Conservation (phyloP, 306 rosid genomes). For the Abrus pulchellus region DNA sequence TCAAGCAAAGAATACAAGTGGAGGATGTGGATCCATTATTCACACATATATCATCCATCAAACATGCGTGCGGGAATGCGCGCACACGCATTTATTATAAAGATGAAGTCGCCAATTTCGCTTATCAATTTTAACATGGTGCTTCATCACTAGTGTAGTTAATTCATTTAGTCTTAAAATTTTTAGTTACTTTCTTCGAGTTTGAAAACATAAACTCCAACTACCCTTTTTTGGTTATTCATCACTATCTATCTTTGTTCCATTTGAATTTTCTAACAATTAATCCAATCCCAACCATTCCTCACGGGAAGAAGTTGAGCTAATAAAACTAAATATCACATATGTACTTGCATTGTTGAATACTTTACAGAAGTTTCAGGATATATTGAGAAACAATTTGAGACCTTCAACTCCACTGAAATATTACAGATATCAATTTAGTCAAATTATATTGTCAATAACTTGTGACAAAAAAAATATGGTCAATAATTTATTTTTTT, state of each 20-base stretch:
- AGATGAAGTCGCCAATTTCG: slow-evolving; percentile 8
- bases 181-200: background rate
- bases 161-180: background rate
- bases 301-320: background rate
- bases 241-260: background rate
- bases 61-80: slow-evolving; percentile 24
- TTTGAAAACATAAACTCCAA: background rate
- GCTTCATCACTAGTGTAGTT: background rate
- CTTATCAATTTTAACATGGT: background rate
- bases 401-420: background rate
- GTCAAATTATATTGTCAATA: too few relatives aligned
- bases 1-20: slow-evolving; percentile 34
- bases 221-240: background rate
- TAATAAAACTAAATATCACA: background rate
- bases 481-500: too few relatives aligned
- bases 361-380: background rate
- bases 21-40: slow-evolving; percentile 19
- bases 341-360: background rate
- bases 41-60: slow-evolving; percentile 12
- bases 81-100: slow-evolving; percentile 17
- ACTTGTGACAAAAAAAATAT: too few relatives aligned
- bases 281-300: background rate
- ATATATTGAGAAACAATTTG: background rate
- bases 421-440: too few relatives aligned
- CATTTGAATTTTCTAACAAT: background rate